Evolutionary conservation across 768 basidiomycete genomes (phyloP).

Genomic region (Mycena rebaudengoi): DNA sequence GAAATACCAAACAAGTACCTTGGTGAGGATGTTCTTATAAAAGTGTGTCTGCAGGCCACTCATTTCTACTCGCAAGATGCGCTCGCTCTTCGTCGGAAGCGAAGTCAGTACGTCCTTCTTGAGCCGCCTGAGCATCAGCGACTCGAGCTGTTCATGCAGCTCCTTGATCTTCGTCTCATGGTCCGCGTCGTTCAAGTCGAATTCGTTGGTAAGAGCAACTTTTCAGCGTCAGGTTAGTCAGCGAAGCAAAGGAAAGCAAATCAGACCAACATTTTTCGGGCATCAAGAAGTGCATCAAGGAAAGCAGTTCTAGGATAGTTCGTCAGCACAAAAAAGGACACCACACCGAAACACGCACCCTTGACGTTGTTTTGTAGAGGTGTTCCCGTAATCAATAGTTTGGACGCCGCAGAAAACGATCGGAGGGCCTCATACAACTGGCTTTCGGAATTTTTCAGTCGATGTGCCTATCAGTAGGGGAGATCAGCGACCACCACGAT

Average conservation of each 20-base stretch:
- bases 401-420: slow-evolving; percentile 89
- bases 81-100: slow-evolving; percentile 97
- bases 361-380: slow-evolving; percentile 99
- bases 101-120: slow-evolving; percentile 97
- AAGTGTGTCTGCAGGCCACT: slow-evolving; percentile 95
- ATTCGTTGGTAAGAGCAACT: slow-evolving; percentile 95
- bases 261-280: slow-evolving; percentile 87
- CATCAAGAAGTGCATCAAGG: slow-evolving; percentile 99
- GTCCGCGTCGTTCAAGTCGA: slow-evolving; percentile 92
- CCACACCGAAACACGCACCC: slow-evolving; percentile 57
- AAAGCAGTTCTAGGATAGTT: slow-evolving; percentile 76
- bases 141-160: slow-evolving; percentile 90
- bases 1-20: slow-evolving; percentile 51
- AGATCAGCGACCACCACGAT: slow-evolving; percentile 22
- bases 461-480: slow-evolving; percentile 75
- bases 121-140: slow-evolving; percentile 92
- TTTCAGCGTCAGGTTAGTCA: slow-evolving; percentile 14
- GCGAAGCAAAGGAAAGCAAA: neutral
- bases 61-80: slow-evolving; percentile 98
- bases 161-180: slow-evolving; percentile 97
- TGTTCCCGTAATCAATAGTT: slow-evolving; percentile 97
- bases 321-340: slow-evolving; percentile 15
- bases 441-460: slow-evolving; percentile 97
- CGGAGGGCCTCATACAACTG: slow-evolving; percentile 95
- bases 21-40: slow-evolving; percentile 98